Evolutionary conservation across 2,329 filamentous ascomycete species (phyloP).

Genomic region (Clarireedia hainanense): DNA sequence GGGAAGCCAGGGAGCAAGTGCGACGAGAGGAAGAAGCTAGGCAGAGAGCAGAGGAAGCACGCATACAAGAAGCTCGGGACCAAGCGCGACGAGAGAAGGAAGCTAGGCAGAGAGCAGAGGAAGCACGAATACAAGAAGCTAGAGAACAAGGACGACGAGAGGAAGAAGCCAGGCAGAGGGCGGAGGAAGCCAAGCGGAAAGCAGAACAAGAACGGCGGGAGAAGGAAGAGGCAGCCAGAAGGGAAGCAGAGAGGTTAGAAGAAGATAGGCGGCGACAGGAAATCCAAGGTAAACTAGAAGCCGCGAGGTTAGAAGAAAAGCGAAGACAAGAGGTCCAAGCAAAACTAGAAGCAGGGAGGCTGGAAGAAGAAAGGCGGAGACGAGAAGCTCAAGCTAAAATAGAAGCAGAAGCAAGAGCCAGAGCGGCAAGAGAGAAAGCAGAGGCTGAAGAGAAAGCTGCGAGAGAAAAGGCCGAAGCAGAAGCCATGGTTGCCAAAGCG

Average conservation of each 20-base stretch:
- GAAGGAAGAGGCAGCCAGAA: slow-evolving; percentile 21
- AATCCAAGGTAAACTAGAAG: slow-evolving; percentile 30
- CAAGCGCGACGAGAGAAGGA: slow-evolving; percentile 21
- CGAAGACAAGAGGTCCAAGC: slow-evolving; percentile 30
- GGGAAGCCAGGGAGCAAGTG: slow-evolving; percentile 11
- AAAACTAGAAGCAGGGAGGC: slow-evolving; percentile 12
- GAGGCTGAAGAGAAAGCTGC: not conserved
- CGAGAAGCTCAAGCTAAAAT: slow-evolving; percentile 26
- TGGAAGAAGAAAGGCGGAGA: slow-evolving; percentile 35
- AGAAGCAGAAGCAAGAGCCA: slow-evolving; percentile 9
- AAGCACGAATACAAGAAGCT: not conserved
- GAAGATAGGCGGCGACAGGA: slow-evolving; percentile 26
- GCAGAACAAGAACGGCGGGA: slow-evolving; percentile 34
- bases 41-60: not conserved
- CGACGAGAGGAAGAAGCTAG: not conserved
- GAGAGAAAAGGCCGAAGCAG: slow-evolving; percentile 10
- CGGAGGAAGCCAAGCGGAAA: slow-evolving; percentile 35
- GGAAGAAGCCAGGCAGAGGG: slow-evolving; percentile 20
- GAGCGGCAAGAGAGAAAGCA: slow-evolving; percentile 1
- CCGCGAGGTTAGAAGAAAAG: slow-evolving; percentile 31
- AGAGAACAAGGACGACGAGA: slow-evolving; percentile 8
- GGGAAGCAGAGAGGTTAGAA: slow-evolving; percentile 31
- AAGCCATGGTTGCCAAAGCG: slow-evolving; percentile 1
- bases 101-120: not conserved
- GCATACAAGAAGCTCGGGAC: slow-evolving; percentile 5